Base-by-base conservation (phyloP, 148 eudicot genomes). In the Rhododendron griersonianum region DNA sequence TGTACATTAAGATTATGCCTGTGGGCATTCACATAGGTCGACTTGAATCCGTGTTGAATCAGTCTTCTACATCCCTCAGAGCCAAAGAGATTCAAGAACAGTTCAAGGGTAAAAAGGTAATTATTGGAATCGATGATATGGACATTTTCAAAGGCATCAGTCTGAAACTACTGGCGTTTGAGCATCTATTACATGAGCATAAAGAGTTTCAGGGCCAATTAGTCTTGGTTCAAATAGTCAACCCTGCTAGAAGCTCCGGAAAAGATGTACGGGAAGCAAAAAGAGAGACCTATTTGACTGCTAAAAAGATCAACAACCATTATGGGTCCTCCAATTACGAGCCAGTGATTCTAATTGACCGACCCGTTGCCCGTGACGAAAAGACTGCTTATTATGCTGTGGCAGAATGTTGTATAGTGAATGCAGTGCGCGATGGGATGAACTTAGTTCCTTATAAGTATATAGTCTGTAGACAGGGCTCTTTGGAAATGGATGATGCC, bases 391-490 rank as follows among this genome's bases (percentile, higher is more conserved):
- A 94, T 81, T 94, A 93, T 85, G 89, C 95, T 9, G 82, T 91
- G 51, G 95, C 98, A 73, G 95, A 94, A 81, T 94, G 98, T 83
- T 92, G 93, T 91, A 80, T 94, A 44, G 95, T 94, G 53, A 94
- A 92, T 87, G 96, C 96, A 47, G 93, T 94, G 84, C 90, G 96
- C 85, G 96, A 94, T 77, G 95, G 95, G 55, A 91, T 93, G 95
- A 93, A 94, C 85, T 89, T 92, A 71, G 92, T 92, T 69, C 95
- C 95, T n/a, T 94, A 94, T 84, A 92, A 92, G 87, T 94, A 93
- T 84, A 79, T 94, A 77, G 93, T 93, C 59, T 93, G 98, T 87
- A 86, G 98, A 86, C 93, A 93, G 81, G 94, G 93, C 23, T 90
- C 92, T 33, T 89, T 89, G 3, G 15, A 71, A 21, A 33, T 91